Evolutionary conservation across 768 basidiomycete genomes (phyloP).

Genomic region (Suillus plorans): DNA sequence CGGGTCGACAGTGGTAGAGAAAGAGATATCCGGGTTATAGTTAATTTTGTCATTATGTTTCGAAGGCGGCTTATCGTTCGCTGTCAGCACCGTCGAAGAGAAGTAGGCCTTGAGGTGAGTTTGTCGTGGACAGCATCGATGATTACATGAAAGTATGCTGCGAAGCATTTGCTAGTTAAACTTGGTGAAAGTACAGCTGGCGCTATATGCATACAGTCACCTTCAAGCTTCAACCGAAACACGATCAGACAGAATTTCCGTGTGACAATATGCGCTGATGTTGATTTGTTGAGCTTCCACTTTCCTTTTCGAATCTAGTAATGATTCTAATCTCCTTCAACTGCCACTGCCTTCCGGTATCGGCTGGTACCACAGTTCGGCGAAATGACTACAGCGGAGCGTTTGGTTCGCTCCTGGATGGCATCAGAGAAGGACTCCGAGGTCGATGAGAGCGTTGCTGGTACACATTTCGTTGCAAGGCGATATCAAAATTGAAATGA

Average conservation of each 20-base stretch:
- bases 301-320: not conserved
- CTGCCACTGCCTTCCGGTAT: not conserved
- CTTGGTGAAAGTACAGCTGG: not conserved
- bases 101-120: slow-evolving; percentile 23
- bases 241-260: not conserved
- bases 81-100: slow-evolving; percentile 18
- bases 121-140: slow-evolving; percentile 22
- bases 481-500: slow-evolving; percentile 36
- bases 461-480: slow-evolving; percentile 37
- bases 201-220: not conserved
- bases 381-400: slow-evolving; percentile 45
- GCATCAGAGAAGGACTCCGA: slow-evolving; percentile 61
- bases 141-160: slow-evolving; percentile 17
- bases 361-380: not conserved
- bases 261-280: slow-evolving; percentile 8
- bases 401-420: slow-evolving; percentile 72
- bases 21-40: slow-evolving; percentile 65
- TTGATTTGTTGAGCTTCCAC: slow-evolving; percentile 1
- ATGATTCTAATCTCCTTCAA: slow-evolving; percentile 2
- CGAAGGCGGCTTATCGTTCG: slow-evolving; percentile 13
- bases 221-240: not conserved
- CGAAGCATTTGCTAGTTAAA: slow-evolving; percentile 19
- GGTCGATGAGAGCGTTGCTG: slow-evolving; percentile 55
- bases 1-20: slow-evolving; percentile 45
- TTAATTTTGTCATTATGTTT: slow-evolving; percentile 63